Evolutionary conservation across 2,329 filamentous ascomycete genomes (phyloP).

Genomic region (Sclerotinia glacialis): DNA sequence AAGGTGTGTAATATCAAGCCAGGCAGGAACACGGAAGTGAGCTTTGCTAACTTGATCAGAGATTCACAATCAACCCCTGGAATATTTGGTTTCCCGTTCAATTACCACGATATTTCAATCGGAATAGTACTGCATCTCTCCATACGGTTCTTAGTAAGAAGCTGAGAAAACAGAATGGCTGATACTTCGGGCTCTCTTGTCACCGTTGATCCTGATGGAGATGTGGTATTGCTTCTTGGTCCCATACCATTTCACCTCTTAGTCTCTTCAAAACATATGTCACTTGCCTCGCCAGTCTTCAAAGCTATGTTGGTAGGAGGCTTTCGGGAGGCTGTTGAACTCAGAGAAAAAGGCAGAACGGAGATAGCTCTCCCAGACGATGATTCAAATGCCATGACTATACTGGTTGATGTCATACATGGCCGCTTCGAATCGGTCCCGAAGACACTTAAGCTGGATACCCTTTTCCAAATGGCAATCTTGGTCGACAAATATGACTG

Average conservation of each 20-base stretch:
- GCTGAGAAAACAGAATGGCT: neutral
- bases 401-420: neutral
- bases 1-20: neutral
- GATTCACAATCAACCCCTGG: neutral
- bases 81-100: too few relatives aligned
- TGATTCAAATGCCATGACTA: neutral
- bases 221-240: neutral
- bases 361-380: constrained; percentile 14
- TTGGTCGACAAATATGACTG: constrained; percentile 17
- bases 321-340: neutral
- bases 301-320: constrained; percentile 7
- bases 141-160: neutral
- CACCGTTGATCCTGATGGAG: constrained; percentile 6
- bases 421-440: neutral
- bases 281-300: constrained; percentile 11
- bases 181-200: neutral
- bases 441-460: fast-evolving
- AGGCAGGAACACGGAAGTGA: neutral
- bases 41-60: neutral
- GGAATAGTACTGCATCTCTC: neutral
- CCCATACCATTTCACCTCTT: neutral
- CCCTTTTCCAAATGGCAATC: neutral
- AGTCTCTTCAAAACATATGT: constrained; percentile 15
- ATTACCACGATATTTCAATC: neutral
- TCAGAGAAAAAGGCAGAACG: neutral